These are phyloP conservation scores for Alternaria metachromatica DNA, from an alignment of 2,329 filamentous ascomycete species.

Conservation along the genomic window DNA sequence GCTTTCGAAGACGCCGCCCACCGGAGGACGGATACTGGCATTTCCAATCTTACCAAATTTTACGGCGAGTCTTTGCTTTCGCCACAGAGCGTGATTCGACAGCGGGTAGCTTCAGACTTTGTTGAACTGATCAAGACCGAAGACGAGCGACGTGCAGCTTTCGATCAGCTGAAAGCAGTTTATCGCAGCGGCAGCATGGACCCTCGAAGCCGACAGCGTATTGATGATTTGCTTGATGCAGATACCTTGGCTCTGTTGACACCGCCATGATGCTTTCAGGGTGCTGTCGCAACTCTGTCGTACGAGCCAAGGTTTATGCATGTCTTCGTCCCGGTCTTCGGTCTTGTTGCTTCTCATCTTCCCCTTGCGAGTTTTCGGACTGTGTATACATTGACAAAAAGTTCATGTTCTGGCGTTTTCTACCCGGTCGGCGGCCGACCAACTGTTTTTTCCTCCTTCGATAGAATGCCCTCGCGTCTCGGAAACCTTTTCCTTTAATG, in stretches of 20 bases:
- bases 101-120: conserved; percentile 62
- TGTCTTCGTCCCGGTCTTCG: conserved; percentile 3
- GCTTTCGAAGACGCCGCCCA: conserved; percentile 69
- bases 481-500: conserved; percentile 21
- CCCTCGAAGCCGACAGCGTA: conserved; percentile 63
- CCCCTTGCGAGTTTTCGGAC: conserved; percentile 20
- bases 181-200: conserved; percentile 63
- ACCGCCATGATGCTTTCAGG: conserved; percentile 42
- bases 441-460: conserved; percentile 17
- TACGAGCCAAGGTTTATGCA: neutral
- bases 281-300: neutral
- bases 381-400: conserved; percentile 40
- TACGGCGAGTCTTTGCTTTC: conserved; percentile 66
- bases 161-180: conserved; percentile 59
- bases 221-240: conserved; percentile 60
- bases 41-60: conserved; percentile 69
- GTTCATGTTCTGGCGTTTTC: conserved; percentile 41
- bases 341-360: conserved; percentile 31
- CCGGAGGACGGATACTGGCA: conserved; percentile 61
- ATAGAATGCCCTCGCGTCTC: conserved; percentile 24
- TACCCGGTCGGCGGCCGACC: conserved; percentile 30
- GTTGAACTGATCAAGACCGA: conserved; percentile 62
- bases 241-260: conserved; percentile 59
- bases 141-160: conserved; percentile 51
- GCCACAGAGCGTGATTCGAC: conserved; percentile 56